Base-by-base conservation (phyloP, 1,139 yeast species). In the Yamadazyma triangularis region DNA sequence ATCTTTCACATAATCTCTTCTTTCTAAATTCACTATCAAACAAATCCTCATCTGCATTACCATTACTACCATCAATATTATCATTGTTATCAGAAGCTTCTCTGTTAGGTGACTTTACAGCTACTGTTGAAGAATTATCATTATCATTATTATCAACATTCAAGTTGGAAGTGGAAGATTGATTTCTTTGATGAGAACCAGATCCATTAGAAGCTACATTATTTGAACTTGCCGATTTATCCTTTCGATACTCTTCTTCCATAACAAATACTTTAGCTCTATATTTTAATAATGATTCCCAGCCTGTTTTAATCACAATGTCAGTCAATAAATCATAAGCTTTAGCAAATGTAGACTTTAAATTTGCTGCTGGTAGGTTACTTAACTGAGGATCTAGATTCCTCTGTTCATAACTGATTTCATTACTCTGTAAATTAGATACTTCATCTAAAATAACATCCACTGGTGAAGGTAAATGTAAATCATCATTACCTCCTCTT, bases 201-300 rank as follows among this genome's bases (percentile, higher is more conserved):
- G 10, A 6, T 8, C 28, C 30, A 22, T 28, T 23, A 12, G 23
- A 15, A 27, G 28, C 33, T 25, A 39, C 46, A 25, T 50, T 44
- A 12, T 41, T 31, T 26, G 44, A 21, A 14, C 42, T 38, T 9
- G 41, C 26, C 26, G 51, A 50, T 36, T 57, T 58, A 36, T 71
- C 78, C 42, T 70, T 70, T 27, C 76, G 59, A 45, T 85, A 86
- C 51, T 91, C 98, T 39, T 84, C 91, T 54, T 89, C 96, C 98
- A 91, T 91, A 20, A 91, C 91, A 56, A 91, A 91, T 2, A 87
- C 88, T 35, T 78, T 74, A 3, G 96, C 85, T 45, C 98, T 75
- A 35, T 80, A 67, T 46, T 76, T 75, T 50, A 91, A 67, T 34
- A 91, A 64, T n/a, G 79, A 74, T 47, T 87, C 91, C 98, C 98